phyloP scores from a whole-genome alignment of 2,329 filamentous ascomycete species.

The Talaromyces albobiverticillius region DNA sequence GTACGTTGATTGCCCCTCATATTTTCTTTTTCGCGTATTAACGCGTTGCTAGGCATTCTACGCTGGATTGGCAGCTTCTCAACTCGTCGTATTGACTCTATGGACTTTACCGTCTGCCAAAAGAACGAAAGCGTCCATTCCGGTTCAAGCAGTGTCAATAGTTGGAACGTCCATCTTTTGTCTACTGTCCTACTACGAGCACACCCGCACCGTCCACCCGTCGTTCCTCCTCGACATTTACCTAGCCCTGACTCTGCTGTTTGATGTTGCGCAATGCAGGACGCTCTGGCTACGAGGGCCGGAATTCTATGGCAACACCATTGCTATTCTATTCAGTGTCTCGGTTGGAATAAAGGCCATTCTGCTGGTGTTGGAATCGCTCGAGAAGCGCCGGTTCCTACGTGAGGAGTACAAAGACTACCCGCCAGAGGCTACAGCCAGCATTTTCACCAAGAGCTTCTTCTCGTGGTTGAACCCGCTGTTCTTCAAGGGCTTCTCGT shows the following conservation, averaged over 20 bases:
- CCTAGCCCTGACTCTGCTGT: slow-evolving; percentile 38
- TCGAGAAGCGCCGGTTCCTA: slow-evolving; percentile 43
- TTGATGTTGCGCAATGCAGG: slow-evolving; percentile 42
- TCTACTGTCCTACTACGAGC: slow-evolving; percentile 25
- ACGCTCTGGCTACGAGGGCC: slow-evolving; percentile 34
- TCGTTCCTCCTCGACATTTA: slow-evolving; percentile 35
- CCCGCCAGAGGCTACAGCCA: slow-evolving; percentile 48
- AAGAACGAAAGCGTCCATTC: slow-evolving; percentile 34
- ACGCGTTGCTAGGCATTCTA: slow-evolving; percentile 27
- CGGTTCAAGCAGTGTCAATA: slow-evolving; percentile 29
- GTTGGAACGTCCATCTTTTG: slow-evolving; percentile 30
- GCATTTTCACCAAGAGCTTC: slow-evolving; percentile 42
- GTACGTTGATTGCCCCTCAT: slow-evolving; percentile 28
- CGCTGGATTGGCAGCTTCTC: slow-evolving; percentile 30
- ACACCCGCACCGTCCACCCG: slow-evolving; percentile 25
- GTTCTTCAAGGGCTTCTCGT: slow-evolving; percentile 45
- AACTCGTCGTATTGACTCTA: slow-evolving; percentile 36
- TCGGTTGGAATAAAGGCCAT: slow-evolving; percentile 37
- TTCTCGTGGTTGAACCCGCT: slow-evolving; percentile 52
- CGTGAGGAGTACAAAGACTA: slow-evolving; percentile 39
- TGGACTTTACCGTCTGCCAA: slow-evolving; percentile 32
- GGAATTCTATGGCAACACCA: slow-evolving; percentile 19
- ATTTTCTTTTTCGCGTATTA: neutral
- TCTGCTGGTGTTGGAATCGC: slow-evolving; percentile 40
- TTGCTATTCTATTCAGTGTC: slow-evolving; percentile 39